Base-by-base conservation (phyloP, 2,329 filamentous ascomycete genomes). In the Graphilbum fragrans region DNA sequence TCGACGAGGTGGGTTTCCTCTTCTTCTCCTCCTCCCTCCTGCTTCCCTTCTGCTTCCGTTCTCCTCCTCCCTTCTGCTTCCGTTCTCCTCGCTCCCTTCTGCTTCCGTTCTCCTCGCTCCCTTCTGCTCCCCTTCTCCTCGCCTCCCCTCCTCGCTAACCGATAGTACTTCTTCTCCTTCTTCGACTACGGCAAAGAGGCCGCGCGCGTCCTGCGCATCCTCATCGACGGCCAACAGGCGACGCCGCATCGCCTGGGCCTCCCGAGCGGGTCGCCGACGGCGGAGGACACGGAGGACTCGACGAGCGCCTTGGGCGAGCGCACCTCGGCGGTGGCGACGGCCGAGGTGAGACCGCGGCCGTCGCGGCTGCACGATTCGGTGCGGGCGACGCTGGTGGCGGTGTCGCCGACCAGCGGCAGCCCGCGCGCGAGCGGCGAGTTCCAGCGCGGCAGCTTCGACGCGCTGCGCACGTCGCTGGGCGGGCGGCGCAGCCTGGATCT, bases 141-240 rank as follows among this genome's bases (percentile, higher is more conserved):
- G 8, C 25, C 25, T 27, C 12, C 8, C 8, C 12, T 27, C 25
- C 25, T 18, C 17, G 32, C 29, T 39, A 34, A 34, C 31, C 14
- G 10, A 5, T 11, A 88, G 78, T 95, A 96, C 58, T 96, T 93
- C 58, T 96, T 98, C 59, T 92, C 88, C 0, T 96, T 96, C 61
- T 94, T 95, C 58, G 82, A 77, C 50, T 80, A 80, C 47, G 87
- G 87, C 7, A 79, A 83, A 52, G 85, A 94, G 52, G 90, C 86
- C 14, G 76, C 94, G 47, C 77, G 80, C 38, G 73, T 92, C 3
- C 67, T 98, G 39, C 83, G 77, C 47, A 74, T 77, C 34, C 65
- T 93, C 41, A 72, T 87, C 10, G 79, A 83, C 38, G 65, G 74
- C 41, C 59, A 66, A 38, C 59, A 67, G n/a, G 19, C 22, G n/a